phyloP scores from a whole-genome alignment of 768 basidiomycete genomes.

The Symmetrospora coprosmae region DNA sequence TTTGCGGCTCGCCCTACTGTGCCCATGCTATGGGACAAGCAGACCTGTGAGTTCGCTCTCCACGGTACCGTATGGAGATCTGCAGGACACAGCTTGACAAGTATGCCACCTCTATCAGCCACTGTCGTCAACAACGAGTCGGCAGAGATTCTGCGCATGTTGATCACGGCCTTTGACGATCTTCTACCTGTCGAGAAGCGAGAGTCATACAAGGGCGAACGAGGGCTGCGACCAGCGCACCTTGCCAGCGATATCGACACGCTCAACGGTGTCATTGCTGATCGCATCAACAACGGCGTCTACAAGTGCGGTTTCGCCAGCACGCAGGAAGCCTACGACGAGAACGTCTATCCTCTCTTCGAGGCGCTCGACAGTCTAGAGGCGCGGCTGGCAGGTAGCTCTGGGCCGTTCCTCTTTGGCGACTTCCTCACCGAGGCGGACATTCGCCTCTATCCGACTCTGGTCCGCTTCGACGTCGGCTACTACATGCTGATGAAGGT shows the following conservation, averaged over 20 bases:
- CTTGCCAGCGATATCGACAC: slow-evolving; percentile 62
- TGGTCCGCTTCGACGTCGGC: slow-evolving; percentile 71
- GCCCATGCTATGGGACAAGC: slow-evolving; percentile 81
- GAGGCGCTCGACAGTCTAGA: slow-evolving; percentile 68
- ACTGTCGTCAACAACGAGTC: slow-evolving; percentile 36
- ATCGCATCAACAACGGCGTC: slow-evolving; percentile 43
- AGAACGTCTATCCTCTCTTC: slow-evolving; percentile 59
- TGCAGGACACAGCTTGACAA: not conserved
- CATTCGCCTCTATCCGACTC: slow-evolving; percentile 67
- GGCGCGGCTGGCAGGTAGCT: slow-evolving; percentile 48
- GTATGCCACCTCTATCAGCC: not conserved
- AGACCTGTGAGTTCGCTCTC: slow-evolving; percentile 62
- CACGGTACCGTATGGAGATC: slow-evolving; percentile 72
- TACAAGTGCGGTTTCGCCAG: slow-evolving; percentile 80
- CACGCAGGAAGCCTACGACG: slow-evolving; percentile 62
- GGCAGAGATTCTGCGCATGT: slow-evolving; percentile 80
- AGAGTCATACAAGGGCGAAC: not conserved
- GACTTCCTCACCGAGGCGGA: slow-evolving; percentile 49
- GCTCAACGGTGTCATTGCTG: slow-evolving; percentile 47
- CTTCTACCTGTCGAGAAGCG: slow-evolving; percentile 43
- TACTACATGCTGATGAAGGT: slow-evolving; percentile 87
- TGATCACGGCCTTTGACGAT: slow-evolving; percentile 66
- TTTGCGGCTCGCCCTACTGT: slow-evolving; percentile 51
- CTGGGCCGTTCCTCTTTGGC: too few species aligned
- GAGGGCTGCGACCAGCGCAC: slow-evolving; percentile 54